Evolutionary conservation across 2,329 filamentous ascomycete genomes (phyloP).

Genomic region (Talaromyces sp.): DNA sequence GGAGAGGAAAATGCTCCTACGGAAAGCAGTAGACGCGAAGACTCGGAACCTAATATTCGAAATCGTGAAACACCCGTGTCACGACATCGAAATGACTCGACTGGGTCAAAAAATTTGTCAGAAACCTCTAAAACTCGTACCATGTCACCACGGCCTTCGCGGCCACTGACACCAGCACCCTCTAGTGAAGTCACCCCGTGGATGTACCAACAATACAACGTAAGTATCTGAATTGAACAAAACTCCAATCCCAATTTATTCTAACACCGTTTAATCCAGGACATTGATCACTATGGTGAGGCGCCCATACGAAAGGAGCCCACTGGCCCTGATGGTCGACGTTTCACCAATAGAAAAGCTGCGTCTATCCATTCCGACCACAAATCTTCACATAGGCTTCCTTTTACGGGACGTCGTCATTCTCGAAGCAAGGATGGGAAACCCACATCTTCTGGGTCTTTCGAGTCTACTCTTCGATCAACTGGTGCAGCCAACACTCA

Average conservation of each 20-base stretch:
- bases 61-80: conserved; percentile 50
- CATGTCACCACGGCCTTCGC: conserved; percentile 67
- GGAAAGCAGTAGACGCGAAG: conserved; percentile 53
- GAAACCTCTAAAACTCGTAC: conserved; percentile 45
- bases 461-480: conserved; percentile 45
- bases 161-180: conserved; percentile 77
- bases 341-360: conserved; percentile 47
- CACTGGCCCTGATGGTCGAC: conserved; percentile 64
- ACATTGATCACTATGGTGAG: conserved; percentile 71
- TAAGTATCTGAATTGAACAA: conserved; percentile 47
- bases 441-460: conserved; percentile 27
- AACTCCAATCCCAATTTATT: neutral
- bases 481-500: conserved; percentile 51
- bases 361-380: conserved; percentile 34
- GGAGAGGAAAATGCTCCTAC: conserved; percentile 74
- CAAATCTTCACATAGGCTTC: conserved; percentile 40
- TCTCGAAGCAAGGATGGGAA: conserved; percentile 56
- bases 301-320: conserved; percentile 68
- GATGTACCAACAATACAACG: conserved; percentile 70
- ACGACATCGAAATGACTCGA: conserved; percentile 76
- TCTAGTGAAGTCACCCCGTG: conserved; percentile 97
- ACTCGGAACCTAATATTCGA: conserved; percentile 65
- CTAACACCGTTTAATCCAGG: conserved; percentile 41
- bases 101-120: conserved; percentile 58
- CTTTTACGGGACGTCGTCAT: conserved; percentile 43